These are phyloP conservation scores for Hsuehochloa calcarea DNA, from an alignment of 176 grass and related monocot species.

Conservation along the genomic window DNA sequence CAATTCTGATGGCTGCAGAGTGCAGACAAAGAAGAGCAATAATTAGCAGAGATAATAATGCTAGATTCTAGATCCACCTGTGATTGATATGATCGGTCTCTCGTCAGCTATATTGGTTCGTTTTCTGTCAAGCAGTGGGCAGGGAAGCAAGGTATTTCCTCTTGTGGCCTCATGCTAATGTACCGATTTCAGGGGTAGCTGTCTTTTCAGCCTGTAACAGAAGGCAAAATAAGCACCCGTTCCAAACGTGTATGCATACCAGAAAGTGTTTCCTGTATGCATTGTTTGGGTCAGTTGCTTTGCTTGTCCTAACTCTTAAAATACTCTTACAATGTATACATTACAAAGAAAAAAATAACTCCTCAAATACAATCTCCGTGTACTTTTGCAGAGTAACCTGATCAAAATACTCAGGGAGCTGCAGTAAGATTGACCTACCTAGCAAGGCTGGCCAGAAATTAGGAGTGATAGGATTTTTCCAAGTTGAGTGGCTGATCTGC, in stretches of 20 bases:
- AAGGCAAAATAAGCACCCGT: background rate
- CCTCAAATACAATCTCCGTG: background rate
- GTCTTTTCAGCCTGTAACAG: constrained; percentile 9
- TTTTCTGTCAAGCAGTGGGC: background rate
- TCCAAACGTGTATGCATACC: background rate
- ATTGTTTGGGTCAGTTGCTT: background rate
- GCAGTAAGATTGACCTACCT: background rate
- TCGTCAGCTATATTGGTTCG: constrained; percentile 25
- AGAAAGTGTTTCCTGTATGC: background rate
- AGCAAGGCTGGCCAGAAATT: background rate
- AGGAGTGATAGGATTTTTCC: constrained; percentile 6
- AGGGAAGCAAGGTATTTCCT: constrained; percentile 4
- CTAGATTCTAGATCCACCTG: background rate
- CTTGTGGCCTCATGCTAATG: constrained; percentile 15
- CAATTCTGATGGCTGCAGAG: background rate
- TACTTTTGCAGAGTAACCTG: background rate
- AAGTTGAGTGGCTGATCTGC: constrained; percentile 21
- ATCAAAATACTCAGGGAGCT: background rate
- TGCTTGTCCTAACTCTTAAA: background rate
- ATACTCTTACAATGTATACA: background rate
- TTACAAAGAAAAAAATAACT: background rate
- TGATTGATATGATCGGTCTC: background rate
- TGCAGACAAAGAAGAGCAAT: constrained; percentile 7
- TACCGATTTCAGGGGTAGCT: background rate
- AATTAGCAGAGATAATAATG: constrained; percentile 4